Percentiles rank a stretch among this genome's conserved stretches.
phyloP scores from a whole-genome alignment of 345 rosid genomes.

The Melastoma malabathricum region DNA sequence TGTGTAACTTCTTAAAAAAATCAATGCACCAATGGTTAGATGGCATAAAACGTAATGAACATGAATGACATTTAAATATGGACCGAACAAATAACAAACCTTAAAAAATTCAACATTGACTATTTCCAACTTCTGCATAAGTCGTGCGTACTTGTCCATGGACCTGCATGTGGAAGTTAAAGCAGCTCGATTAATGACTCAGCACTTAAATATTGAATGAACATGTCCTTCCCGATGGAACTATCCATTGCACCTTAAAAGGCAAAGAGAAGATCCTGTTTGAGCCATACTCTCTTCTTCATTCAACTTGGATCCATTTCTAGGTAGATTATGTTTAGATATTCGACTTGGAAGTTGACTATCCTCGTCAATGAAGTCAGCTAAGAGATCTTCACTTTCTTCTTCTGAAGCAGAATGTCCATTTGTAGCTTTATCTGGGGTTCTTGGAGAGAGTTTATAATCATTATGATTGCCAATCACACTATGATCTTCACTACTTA shows the following conservation, averaged over 20 bases:
- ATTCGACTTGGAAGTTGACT: slow-evolving; percentile 97
- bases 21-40: too few species aligned
- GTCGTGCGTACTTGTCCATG: slow-evolving; percentile 97
- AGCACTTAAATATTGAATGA: not conserved
- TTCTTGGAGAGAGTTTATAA: slow-evolving; percentile 25
- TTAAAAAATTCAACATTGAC: slow-evolving; percentile 88
- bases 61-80: too few species aligned
- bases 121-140: slow-evolving; percentile 94
- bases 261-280: slow-evolving; percentile 95
- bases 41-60: too few species aligned
- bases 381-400: slow-evolving; percentile 95
- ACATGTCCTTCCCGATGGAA: not conserved
- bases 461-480: slow-evolving; percentile 18
- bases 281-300: slow-evolving; percentile 59
- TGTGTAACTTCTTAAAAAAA: not conserved
- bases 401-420: slow-evolving; percentile 61
- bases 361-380: slow-evolving; percentile 95
- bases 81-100: slow-evolving; percentile 25
- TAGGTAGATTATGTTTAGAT: slow-evolving; percentile 32
- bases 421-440: slow-evolving; percentile 26
- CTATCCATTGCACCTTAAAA: slow-evolving; percentile 51
- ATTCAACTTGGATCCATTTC: slow-evolving; percentile 32
- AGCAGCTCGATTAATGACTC: slow-evolving; percentile 1
- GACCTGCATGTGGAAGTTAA: slow-evolving; percentile 39
- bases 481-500: slow-evolving; percentile 36